Evolutionary conservation across 306 rosid genomes (phyloP).

Genomic region (Erythrophleum fordii): DNA sequence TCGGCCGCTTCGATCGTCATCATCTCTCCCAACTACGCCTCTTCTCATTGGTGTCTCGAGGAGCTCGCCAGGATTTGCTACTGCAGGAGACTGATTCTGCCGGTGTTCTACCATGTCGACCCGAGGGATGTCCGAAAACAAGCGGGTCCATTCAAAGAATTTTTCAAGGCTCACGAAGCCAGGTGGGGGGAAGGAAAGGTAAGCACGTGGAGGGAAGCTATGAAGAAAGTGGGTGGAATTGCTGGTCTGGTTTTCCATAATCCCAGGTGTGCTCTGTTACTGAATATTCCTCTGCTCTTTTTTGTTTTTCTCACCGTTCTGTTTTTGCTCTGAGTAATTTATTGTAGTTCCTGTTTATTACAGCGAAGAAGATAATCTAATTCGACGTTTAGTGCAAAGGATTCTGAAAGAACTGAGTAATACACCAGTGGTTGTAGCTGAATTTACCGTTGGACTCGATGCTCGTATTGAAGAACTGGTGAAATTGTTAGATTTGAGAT

Average conservation of each 20-base stretch:
- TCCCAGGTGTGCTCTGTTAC: constrained; percentile 8
- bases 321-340: not conserved
- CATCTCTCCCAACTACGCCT: constrained; percentile 44
- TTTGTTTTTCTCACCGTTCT: not conserved
- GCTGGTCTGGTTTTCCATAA: constrained; percentile 39
- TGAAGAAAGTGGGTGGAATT: constrained; percentile 46
- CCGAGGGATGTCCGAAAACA: constrained; percentile 54
- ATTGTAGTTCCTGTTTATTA: not conserved
- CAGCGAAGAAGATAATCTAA: constrained; percentile 34
- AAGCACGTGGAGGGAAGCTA: constrained; percentile 43
- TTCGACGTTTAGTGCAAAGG: constrained; percentile 29
- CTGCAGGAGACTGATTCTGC: constrained; percentile 41
- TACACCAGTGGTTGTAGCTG: constrained; percentile 46
- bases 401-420: constrained; percentile 40
- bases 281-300: not conserved
- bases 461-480: constrained; percentile 40
- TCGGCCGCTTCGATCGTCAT: constrained; percentile 52
- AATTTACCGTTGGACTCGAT: constrained; percentile 59
- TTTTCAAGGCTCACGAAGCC: constrained; percentile 23
- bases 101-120: constrained; percentile 47
- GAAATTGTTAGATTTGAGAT: constrained; percentile 40
- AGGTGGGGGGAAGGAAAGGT: not conserved
- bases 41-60: constrained; percentile 50
- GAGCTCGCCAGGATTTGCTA: constrained; percentile 52
- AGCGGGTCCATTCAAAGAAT: constrained; percentile 35